phyloP scores from a whole-genome alignment of 805 yeast genomes.

The Myxozyma mucilagina region DNA sequence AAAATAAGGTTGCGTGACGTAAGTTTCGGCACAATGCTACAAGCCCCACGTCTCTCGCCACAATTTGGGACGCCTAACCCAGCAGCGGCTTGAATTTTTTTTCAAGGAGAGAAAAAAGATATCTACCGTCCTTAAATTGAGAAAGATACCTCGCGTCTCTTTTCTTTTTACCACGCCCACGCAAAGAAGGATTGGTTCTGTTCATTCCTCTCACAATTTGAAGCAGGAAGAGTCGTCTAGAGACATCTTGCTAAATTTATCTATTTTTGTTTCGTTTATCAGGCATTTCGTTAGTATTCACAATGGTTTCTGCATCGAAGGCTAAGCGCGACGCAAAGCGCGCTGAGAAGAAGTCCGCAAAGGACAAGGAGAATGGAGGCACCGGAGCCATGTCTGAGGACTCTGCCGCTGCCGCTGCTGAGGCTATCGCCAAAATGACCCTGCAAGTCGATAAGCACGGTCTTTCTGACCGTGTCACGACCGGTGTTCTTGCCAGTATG shows the following conservation, averaged over 20 bases:
- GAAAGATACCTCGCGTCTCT: too few relatives aligned
- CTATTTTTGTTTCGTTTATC: too few relatives aligned
- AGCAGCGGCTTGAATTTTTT: too few relatives aligned
- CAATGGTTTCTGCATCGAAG: constrained; percentile 74
- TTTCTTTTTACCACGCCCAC: not conserved
- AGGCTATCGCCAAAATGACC: constrained; percentile 80
- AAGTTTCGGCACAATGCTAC: too few relatives aligned
- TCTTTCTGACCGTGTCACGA: constrained; percentile 92
- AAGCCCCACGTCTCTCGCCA: too few relatives aligned
- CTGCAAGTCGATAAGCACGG: constrained; percentile 94
- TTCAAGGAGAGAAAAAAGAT: too few relatives aligned
- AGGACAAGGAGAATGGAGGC: constrained; percentile 35
- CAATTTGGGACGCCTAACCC: too few relatives aligned
- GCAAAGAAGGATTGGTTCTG: not conserved
- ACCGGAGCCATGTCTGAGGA: constrained; percentile 46
- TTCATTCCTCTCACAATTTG: too few relatives aligned
- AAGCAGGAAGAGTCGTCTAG: too few relatives aligned
- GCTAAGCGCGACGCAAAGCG: constrained; percentile 98
- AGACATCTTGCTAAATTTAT: too few relatives aligned
- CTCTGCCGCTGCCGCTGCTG: constrained; percentile 51
- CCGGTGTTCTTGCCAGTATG: constrained; percentile 92
- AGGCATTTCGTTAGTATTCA: not conserved
- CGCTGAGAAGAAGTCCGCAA: constrained; percentile 62
- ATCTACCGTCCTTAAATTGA: too few relatives aligned
- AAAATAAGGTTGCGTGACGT: too few relatives aligned